phyloP scores from a whole-genome alignment of 495 filamentous ascomycete genomes.

The Xylaria telfairii region DNA sequence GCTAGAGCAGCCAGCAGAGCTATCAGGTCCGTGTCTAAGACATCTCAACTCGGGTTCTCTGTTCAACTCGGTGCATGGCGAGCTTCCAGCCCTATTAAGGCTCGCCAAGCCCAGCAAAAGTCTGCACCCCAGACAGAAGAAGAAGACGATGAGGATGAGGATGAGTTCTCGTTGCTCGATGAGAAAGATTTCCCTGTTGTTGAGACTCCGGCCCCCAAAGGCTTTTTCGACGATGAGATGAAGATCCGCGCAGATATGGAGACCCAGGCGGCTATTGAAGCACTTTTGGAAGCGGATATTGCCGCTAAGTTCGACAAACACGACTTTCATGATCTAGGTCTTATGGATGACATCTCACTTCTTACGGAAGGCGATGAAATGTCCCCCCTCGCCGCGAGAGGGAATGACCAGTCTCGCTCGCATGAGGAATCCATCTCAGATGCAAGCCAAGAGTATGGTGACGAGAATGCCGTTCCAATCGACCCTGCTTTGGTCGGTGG shows the following conservation, averaged over 20 bases:
- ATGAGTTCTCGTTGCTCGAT: conserved; percentile 33
- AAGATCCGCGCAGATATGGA: conserved; percentile 43
- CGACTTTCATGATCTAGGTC: conserved; percentile 44
- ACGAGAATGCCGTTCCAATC: conserved; percentile 64
- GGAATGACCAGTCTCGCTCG: conserved; percentile 27
- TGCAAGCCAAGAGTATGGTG: conserved; percentile 66
- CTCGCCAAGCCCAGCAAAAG: conserved; percentile 7
- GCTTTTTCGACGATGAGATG: conserved; percentile 67
- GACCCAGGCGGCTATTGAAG: conserved; percentile 42
- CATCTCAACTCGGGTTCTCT: conserved; percentile 58
- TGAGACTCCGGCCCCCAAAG: conserved; percentile 45
- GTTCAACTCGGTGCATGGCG: conserved; percentile 65
- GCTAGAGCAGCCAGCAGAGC: conserved; percentile 34
- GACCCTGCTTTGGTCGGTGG: conserved; percentile 51
- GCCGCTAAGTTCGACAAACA: conserved; percentile 40
- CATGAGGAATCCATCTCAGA: conserved; percentile 57
- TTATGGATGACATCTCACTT: conserved; percentile 52
- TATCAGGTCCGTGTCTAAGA: conserved; percentile 37
- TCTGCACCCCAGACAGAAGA: conserved; percentile 41
- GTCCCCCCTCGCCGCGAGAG: conserved; percentile 47
- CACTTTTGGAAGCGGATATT: conserved; percentile 42
- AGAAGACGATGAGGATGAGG: conserved; percentile 30
- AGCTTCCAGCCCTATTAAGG: conserved; percentile 47
- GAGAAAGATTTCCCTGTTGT: conserved; percentile 26
- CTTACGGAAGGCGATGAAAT: conserved; percentile 58